Evolutionary conservation across 148 eudicot species (phyloP), one percentile per base, ranked within the genome.

Genomic region (Dysphania ambrosioides): DNA sequence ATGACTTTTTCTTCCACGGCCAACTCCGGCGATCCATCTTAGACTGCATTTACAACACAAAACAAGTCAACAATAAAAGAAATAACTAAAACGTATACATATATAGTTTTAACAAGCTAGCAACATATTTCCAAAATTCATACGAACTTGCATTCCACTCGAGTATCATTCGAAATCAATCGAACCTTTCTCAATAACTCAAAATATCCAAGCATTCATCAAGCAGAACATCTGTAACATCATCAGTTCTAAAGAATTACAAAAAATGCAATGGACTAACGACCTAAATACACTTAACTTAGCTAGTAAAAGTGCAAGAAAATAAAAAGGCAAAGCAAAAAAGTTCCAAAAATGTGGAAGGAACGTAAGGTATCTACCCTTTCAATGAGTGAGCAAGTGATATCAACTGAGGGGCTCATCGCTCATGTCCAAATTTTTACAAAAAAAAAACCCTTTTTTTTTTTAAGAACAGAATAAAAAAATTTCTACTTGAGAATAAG

Each of bases 1-100:
- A 87, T 71, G 97, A 88, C 79, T 92, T 95, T 70, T 89, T 95
- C 91, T 92, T 95, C 98, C 98, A 95, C 7, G 96, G 98, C 98
- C 98, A 95, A 85, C 92, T 86, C 76, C 96, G 86, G 60, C 86
- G 86, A 53, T 95, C 98, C 98, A 95, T 95, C 71, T 79, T 77
- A 70, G 70, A 66, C 85, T 85, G 79, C 59, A 74, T 16, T 58
- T n/a, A 56, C 18, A 53, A 49, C 66, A 72, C 10, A 67, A 55
- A 30, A 19, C 31, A 47, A 31, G 30, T 38, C 30, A 84, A 67
- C 21, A 75, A 55, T 13, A 38, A 63, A 70, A 29, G 51, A 71
- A 75, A 57, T 53, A 47, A 70, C 13, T 23, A 21, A 42, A 42
- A 42, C n/a, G n/a, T n/a, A n/a, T n/a, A n/a, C n/a, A n/a, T n/a